A percentile compares a stretch with the other conserved stretches of the same genome.
phyloP scores from a whole-genome alignment of 257 asterid species.

The Gentiana dahurica region DNA sequence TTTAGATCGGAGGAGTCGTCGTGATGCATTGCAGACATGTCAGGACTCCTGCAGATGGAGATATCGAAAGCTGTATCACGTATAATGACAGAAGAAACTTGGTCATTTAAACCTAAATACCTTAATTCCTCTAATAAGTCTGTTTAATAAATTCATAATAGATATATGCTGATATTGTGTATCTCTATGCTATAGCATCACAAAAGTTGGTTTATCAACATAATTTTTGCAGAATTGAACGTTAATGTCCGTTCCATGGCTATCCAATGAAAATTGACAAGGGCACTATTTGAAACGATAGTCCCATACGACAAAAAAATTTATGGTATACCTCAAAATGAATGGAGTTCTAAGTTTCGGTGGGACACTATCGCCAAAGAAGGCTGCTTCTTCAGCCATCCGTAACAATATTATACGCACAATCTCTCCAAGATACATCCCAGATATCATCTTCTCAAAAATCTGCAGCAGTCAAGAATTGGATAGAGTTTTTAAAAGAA shows the following conservation, averaged over 20 bases:
- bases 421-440: slow-evolving; percentile 94
- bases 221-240: too few species aligned
- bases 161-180: too few species aligned
- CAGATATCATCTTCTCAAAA: slow-evolving; percentile 80
- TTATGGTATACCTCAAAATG: slow-evolving; percentile 44
- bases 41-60: slow-evolving; percentile 51
- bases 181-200: too few species aligned
- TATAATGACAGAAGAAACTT: background rate
- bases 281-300: background rate
- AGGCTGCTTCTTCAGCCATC: slow-evolving; percentile 74
- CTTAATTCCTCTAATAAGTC: background rate
- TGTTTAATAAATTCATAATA: background rate
- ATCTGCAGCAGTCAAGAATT: slow-evolving; percentile 34
- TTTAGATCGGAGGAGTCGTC: slow-evolving; percentile 75
- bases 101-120: background rate
- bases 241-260: too few species aligned
- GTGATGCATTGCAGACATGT: slow-evolving; percentile 78
- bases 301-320: background rate
- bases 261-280: background rate
- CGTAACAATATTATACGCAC: slow-evolving; percentile 72
- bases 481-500: background rate
- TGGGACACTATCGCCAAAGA: slow-evolving; percentile 70
- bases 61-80: slow-evolving; percentile 6
- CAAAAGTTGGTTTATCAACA: too few species aligned
- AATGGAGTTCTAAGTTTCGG: slow-evolving; percentile 61